Evolutionary conservation across 257 asterid species (phyloP).

Genomic region (Rubia yunnanensis): DNA sequence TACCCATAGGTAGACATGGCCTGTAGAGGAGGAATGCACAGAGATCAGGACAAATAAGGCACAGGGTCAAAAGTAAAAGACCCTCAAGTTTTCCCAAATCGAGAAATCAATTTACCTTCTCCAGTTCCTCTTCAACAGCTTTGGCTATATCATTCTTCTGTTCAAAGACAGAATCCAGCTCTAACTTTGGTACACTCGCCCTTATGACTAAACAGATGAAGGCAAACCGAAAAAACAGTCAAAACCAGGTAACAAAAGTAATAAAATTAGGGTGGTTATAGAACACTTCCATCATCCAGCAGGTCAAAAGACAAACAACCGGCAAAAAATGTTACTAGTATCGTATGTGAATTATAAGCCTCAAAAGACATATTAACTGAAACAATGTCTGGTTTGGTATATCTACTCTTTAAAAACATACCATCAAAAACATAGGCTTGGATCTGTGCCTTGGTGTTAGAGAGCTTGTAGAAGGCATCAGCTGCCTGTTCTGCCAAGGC

Average conservation of each 20-base stretch:
- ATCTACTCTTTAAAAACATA: slow-evolving; percentile 3
- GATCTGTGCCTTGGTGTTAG: slow-evolving; percentile 29
- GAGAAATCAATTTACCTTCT: slow-evolving; percentile 18
- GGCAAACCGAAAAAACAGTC: not conserved
- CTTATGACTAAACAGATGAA: slow-evolving; percentile 24
- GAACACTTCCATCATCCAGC: not conserved
- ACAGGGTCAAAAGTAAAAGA: not conserved
- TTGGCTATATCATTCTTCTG: slow-evolving; percentile 36
- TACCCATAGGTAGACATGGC: slow-evolving; percentile 31
- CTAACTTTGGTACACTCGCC: slow-evolving; percentile 29
- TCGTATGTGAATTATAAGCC: no score
- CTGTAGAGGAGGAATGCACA: slow-evolving; percentile 10
- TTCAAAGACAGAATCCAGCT: slow-evolving; percentile 30
- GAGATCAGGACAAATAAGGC: not conserved
- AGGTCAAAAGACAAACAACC: not conserved
- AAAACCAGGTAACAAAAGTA: not conserved
- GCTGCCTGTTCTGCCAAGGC: slow-evolving; percentile 26
- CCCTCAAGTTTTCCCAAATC: not conserved
- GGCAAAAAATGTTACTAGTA: not conserved
- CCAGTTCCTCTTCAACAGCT: slow-evolving; percentile 35
- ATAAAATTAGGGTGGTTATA: no score
- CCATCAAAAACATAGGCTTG: slow-evolving; percentile 38
- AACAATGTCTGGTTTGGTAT: not conserved
- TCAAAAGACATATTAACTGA: not conserved
- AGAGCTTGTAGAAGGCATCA: slow-evolving; percentile 35